phyloP scores from a whole-genome alignment of 2,329 filamentous ascomycete genomes.

The Aspergillus fumigatus region DNA sequence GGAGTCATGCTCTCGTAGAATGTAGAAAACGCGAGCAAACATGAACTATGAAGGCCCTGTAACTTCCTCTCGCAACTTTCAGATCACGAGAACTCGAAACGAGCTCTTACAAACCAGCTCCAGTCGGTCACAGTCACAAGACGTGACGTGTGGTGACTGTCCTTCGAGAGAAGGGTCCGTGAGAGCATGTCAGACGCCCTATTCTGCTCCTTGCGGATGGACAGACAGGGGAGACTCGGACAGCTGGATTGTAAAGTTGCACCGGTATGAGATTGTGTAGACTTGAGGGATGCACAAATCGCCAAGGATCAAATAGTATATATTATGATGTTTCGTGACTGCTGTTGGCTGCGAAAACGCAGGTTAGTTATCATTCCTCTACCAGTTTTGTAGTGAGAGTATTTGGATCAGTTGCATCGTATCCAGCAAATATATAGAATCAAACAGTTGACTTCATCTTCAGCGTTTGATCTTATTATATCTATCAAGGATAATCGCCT shows the following conservation, averaged over 20 bases:
- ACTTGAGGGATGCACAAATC: too few species aligned
- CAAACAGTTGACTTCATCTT: background rate
- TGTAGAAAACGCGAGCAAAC: conserved; percentile 28
- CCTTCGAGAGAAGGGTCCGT: conserved; percentile 33
- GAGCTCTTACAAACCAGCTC: conserved; percentile 33
- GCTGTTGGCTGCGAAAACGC: background rate
- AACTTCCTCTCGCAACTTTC: conserved; percentile 36
- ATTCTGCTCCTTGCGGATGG: conserved; percentile 1
- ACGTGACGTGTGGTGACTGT: conserved; percentile 37
- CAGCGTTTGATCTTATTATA: background rate
- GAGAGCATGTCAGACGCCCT: conserved; percentile 7
- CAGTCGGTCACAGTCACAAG: conserved; percentile 40
- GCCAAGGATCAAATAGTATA: background rate
- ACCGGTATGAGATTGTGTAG: background rate
- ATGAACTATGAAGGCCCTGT: conserved; percentile 46
- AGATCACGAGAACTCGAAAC: conserved; percentile 9
- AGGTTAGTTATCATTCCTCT: background rate
- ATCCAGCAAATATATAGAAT: background rate
- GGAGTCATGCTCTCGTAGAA: conserved; percentile 44
- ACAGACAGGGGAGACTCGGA: conserved; percentile 18
- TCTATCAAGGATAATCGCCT: background rate
- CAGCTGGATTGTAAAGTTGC: conserved; percentile 36
- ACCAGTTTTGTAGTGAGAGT: background rate
- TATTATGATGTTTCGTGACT: background rate
- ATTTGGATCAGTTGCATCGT: background rate